phyloP scores from a whole-genome alignment of 176 grass and related monocot species.

The Triticum turgidum region DNA sequence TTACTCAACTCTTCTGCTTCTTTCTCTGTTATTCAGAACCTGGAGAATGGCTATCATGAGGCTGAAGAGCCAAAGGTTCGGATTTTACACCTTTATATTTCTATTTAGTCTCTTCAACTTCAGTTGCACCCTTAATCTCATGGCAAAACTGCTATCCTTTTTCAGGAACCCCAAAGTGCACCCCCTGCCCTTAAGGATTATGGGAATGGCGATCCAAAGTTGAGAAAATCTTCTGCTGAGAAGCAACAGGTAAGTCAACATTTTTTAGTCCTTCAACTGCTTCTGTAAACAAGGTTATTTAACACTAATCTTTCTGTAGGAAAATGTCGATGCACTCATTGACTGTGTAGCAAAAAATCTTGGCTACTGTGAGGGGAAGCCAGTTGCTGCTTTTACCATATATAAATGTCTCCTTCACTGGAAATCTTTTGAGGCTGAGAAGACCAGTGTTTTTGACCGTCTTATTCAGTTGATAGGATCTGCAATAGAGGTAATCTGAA shows the following conservation, averaged over 20 bases:
- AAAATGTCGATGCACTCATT: constrained; percentile 83
- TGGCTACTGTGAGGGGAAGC: constrained; percentile 86
- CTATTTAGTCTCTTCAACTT: neutral
- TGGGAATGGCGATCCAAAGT: constrained; percentile 59
- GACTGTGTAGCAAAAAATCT: constrained; percentile 72
- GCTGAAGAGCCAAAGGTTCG: constrained; percentile 61
- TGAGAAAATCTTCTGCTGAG: constrained; percentile 59
- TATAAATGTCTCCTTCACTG: constrained; percentile 98
- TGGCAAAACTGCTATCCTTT: constrained; percentile 15
- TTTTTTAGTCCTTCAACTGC: constrained; percentile 31
- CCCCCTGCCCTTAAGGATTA: constrained; percentile 87
- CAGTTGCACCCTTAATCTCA: constrained; percentile 10
- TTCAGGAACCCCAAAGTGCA: constrained; percentile 94
- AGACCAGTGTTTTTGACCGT: constrained; percentile 93
- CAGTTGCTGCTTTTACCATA: constrained; percentile 88
- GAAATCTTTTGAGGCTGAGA: constrained; percentile 99
- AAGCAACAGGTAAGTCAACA: constrained; percentile 71
- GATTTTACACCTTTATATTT: constrained; percentile 10
- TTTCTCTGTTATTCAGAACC: constrained; percentile 37
- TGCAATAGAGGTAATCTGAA: constrained; percentile 83
- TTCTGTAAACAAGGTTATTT: constrained; percentile 34
- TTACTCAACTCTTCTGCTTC: constrained; percentile 6
- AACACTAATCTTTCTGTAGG: constrained; percentile 52
- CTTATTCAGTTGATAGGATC: constrained; percentile 98
- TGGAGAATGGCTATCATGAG: constrained; percentile 65